Conservation (phyloP, 2,329 filamentous ascomycete species). For the Beauveria asiatica region DNA sequence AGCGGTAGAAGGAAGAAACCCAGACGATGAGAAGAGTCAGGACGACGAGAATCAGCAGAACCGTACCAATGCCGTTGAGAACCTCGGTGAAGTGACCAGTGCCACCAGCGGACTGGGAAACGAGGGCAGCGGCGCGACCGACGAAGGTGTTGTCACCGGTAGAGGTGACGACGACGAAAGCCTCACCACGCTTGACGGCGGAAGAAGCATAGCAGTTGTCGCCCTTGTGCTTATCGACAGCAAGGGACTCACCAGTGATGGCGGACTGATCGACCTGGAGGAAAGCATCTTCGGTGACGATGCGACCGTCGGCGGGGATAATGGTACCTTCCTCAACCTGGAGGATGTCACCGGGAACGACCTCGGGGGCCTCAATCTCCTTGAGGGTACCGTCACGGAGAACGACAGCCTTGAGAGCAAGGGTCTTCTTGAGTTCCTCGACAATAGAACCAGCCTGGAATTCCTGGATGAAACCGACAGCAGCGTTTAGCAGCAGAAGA, state of each 20-base stretch:
- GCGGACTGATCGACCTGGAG: conserved; percentile 87
- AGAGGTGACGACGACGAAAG: conserved; percentile 71
- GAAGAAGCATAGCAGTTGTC: conserved; percentile 81
- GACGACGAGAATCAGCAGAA: conserved; percentile 67
- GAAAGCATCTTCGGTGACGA: conserved; percentile 76
- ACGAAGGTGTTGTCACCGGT: conserved; percentile 89
- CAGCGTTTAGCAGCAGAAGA: conserved; percentile 74
- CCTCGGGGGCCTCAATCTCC: conserved; percentile 74
- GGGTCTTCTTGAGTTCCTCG: conserved; percentile 82
- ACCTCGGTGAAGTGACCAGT: conserved; percentile 87
- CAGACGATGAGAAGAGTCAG: conserved; percentile 75
- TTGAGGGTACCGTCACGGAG: conserved; percentile 68
- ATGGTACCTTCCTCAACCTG: conserved; percentile 88
- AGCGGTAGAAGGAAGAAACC: conserved; percentile 82
- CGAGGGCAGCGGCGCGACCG: conserved; percentile 77
- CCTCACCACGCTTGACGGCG: conserved; percentile 83
- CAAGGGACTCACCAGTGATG: conserved; percentile 86
- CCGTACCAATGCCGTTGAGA: conserved; percentile 75
- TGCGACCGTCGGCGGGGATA: conserved; percentile 78
- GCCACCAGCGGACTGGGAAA: conserved; percentile 65
- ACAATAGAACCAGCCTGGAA: conserved; percentile 86
- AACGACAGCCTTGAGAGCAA: conserved; percentile 80
- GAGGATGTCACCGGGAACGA: conserved; percentile 84
- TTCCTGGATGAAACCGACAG: conserved; percentile 82
- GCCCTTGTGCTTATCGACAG: conserved; percentile 77